These are phyloP conservation scores for Jatropha multifida DNA, from an alignment of 441 rosid genomes.

Conservation along the genomic window DNA sequence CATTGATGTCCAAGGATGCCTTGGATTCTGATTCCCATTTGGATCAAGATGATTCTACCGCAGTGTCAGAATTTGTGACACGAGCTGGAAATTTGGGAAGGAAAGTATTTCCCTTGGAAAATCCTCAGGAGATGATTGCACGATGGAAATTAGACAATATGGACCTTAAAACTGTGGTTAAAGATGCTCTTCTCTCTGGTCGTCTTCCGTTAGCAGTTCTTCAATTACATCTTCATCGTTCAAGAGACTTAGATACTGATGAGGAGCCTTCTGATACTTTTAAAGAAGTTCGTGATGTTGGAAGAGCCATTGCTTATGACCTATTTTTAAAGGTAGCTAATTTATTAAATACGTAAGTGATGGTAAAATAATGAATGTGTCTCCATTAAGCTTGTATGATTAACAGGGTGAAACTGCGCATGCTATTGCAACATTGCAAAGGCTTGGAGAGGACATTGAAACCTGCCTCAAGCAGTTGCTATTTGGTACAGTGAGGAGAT, in stretches of 20 bases:
- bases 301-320: conserved; percentile 96
- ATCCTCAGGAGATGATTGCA: conserved; percentile 96
- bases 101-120: conserved; percentile 76
- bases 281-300: conserved; percentile 88
- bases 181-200: conserved; percentile 92
- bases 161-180: conserved; percentile 88
- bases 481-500: conserved; percentile 93
- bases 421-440: conserved; percentile 87
- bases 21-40: conserved; percentile 40
- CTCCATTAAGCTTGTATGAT: conserved; percentile 38
- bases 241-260: conserved; percentile 52
- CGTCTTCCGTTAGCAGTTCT: conserved; percentile 99
- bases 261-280: conserved; percentile 77
- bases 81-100: conserved; percentile 42
- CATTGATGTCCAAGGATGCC: conserved; percentile 52
- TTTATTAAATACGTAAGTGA: conserved; percentile 28
- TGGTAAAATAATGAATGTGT: conserved; percentile 24
- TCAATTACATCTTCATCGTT: conserved; percentile 93
- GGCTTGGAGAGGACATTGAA: conserved; percentile 96
- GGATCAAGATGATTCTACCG: conserved; percentile 47
- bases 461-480: conserved; percentile 86
- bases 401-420: conserved; percentile 90
- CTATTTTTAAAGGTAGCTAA: conserved; percentile 81
- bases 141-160: conserved; percentile 90
- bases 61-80: conserved; percentile 57